phyloP scores from a whole-genome alignment of 805 yeast genomes.

The Nakazawaea wickerhamii region DNA sequence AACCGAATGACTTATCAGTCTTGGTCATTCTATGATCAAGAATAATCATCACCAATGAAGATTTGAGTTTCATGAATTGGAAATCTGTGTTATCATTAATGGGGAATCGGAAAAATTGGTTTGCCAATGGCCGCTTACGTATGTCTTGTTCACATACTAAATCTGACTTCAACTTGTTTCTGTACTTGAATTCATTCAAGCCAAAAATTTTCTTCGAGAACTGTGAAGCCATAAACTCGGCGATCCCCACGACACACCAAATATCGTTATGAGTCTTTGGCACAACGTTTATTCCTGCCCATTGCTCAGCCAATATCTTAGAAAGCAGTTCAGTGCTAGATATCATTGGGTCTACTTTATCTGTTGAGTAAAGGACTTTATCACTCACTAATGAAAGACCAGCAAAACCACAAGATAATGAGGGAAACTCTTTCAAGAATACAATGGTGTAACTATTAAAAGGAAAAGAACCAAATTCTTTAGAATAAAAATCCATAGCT shows the following conservation, averaged over 20 bases:
- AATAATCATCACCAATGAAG: conserved; percentile 81
- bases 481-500: conserved; percentile 77
- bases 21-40: conserved; percentile 92
- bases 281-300: conserved; percentile 89
- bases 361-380: conserved; percentile 62
- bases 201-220: conserved; percentile 75
- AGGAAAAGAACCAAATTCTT: conserved; percentile 91
- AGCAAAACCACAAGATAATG: conserved; percentile 57
- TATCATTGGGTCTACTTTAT: conserved; percentile 73
- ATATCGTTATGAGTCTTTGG: conserved; percentile 74
- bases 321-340: conserved; percentile 62
- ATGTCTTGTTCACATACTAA: conserved; percentile 67
- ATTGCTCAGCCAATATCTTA: conserved; percentile 74
- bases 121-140: conserved; percentile 77
- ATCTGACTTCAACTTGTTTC: conserved; percentile 61
- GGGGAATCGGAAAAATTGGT: conserved; percentile 63
- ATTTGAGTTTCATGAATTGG: conserved; percentile 66
- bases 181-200: conserved; percentile 69
- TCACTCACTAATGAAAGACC: conserved; percentile 64
- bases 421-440: conserved; percentile 56
- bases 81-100: conserved; percentile 51
- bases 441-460: conserved; percentile 75
- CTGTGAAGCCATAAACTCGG: conserved; percentile 75
- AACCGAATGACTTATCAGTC: conserved; percentile 90
- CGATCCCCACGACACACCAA: conserved; percentile 87